Conservation (phyloP, 2,329 filamentous ascomycete species). For the Exophiala dermatitidis region DNA sequence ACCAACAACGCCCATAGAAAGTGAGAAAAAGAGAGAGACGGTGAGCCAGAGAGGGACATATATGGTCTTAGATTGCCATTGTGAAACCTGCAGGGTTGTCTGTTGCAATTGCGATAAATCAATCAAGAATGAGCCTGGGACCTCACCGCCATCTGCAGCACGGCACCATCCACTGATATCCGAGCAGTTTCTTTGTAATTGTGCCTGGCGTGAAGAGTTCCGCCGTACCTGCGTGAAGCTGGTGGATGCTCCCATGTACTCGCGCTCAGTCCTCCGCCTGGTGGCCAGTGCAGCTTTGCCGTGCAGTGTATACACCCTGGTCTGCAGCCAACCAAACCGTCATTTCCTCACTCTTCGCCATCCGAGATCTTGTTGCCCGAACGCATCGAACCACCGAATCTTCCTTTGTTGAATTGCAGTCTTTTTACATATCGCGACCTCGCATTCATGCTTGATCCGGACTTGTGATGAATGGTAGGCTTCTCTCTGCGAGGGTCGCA, state of each 20-base stretch:
- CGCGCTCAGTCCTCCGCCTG: background rate
- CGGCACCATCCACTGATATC: background rate
- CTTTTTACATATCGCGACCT: background rate
- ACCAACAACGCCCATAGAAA: constrained; percentile 11
- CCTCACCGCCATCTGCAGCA: constrained; percentile 4
- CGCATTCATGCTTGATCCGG: constrained; percentile 16
- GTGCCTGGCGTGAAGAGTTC: background rate
- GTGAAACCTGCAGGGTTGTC: constrained; percentile 6
- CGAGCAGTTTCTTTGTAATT: background rate
- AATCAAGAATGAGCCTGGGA: background rate
- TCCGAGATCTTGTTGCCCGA: background rate
- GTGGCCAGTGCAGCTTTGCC: background rate
- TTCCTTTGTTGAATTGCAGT: background rate
- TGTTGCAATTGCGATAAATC: background rate
- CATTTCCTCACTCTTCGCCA: constrained; percentile 7
- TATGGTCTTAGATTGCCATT: constrained; percentile 1
- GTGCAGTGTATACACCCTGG: background rate
- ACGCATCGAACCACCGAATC: background rate
- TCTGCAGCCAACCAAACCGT: constrained; percentile 8
- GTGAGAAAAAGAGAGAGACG: constrained; percentile 3
- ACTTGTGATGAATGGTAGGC: constrained; percentile 59
- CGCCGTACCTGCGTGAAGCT: background rate
- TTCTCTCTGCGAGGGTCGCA: constrained; percentile 65
- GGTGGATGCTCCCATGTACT: background rate
- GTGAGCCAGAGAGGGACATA: background rate